Percentiles rank a stretch among this genome's conserved stretches.
phyloP scores from a whole-genome alignment of 768 basidiomycete genomes.

The Steccherinum ochraceum region DNA sequence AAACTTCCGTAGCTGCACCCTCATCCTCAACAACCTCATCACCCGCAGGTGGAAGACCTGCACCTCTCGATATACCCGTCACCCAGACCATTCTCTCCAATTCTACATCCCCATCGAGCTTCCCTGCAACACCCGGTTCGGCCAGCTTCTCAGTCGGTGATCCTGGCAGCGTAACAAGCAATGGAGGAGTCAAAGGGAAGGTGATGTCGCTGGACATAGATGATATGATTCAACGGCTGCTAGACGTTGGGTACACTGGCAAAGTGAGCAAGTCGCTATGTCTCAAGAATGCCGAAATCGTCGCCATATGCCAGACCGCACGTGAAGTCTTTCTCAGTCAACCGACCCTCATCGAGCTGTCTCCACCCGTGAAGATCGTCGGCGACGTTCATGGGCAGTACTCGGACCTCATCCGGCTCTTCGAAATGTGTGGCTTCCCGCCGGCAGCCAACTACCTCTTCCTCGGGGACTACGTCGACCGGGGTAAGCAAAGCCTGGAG shows the following conservation, averaged over 20 bases:
- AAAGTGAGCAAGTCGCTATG: constrained; percentile 95
- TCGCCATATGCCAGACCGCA: constrained; percentile 89
- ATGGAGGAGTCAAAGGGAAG: constrained; percentile 49
- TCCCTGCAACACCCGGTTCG: constrained; percentile 40
- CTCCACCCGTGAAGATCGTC: constrained; percentile 98
- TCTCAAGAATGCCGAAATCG: constrained; percentile 95
- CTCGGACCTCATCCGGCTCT: constrained; percentile 94
- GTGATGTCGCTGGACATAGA: constrained; percentile 83
- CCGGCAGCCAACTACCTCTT: constrained; percentile 97
- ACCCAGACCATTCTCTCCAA: constrained; percentile 82
- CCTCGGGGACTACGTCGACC: constrained; percentile 97
- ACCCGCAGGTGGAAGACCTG: constrained; percentile 29
- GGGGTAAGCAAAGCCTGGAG: constrained; percentile 97
- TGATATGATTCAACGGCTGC: constrained; percentile 94
- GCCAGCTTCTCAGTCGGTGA: constrained; percentile 32
- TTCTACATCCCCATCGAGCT: constrained; percentile 39
- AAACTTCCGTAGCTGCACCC: constrained; percentile 22
- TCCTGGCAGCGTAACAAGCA: constrained; percentile 21
- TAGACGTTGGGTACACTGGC: constrained; percentile 96
- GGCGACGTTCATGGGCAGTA: constrained; percentile 99
- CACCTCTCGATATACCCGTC: constrained; percentile 71
- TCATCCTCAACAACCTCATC: constrained; percentile 20
- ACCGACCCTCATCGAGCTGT: constrained; percentile 94
- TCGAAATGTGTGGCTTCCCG: constrained; percentile 99
- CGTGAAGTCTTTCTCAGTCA: constrained; percentile 95